phyloP scores from a whole-genome alignment of 345 rosid species.

The Abelmoschus esculentus region DNA sequence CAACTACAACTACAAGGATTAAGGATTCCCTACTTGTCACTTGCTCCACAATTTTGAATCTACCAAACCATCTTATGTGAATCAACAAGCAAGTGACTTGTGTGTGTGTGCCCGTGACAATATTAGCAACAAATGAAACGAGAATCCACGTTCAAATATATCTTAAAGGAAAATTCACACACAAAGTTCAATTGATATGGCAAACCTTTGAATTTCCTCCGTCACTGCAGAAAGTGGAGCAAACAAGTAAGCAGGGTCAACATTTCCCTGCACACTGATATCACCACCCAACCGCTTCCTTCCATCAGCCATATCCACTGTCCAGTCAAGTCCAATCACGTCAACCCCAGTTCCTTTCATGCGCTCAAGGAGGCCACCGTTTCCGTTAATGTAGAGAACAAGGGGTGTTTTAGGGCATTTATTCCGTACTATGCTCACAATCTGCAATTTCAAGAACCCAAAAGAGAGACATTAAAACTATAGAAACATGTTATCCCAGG shows the following conservation, averaged over 20 bases:
- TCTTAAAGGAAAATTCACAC: neutral
- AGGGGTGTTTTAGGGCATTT: constrained; percentile 78
- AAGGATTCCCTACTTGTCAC: neutral
- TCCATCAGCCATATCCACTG: constrained; percentile 91
- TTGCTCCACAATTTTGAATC: neutral
- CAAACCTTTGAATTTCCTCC: constrained; percentile 70
- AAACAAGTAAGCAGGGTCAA: constrained; percentile 82
- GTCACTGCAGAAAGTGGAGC: constrained; percentile 74
- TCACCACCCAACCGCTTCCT: constrained; percentile 62
- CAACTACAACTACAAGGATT: too few species aligned
- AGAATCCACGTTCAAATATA: neutral
- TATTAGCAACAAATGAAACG: constrained; percentile 1
- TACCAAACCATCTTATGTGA: neutral
- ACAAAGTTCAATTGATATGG: neutral
- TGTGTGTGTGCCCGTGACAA: neutral
- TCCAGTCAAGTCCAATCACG: constrained; percentile 97
- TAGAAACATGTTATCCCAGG: neutral
- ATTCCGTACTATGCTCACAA: constrained; percentile 45
- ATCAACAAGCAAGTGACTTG: neutral
- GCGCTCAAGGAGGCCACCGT: constrained; percentile 88
- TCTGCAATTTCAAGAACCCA: constrained; percentile 34
- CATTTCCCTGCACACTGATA: constrained; percentile 83
- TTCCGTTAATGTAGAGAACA: constrained; percentile 89
- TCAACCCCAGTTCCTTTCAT: constrained; percentile 88
- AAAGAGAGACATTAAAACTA: neutral